Evolutionary conservation across 331 rosid species (phyloP).

Genomic region (Malus hybrid): DNA sequence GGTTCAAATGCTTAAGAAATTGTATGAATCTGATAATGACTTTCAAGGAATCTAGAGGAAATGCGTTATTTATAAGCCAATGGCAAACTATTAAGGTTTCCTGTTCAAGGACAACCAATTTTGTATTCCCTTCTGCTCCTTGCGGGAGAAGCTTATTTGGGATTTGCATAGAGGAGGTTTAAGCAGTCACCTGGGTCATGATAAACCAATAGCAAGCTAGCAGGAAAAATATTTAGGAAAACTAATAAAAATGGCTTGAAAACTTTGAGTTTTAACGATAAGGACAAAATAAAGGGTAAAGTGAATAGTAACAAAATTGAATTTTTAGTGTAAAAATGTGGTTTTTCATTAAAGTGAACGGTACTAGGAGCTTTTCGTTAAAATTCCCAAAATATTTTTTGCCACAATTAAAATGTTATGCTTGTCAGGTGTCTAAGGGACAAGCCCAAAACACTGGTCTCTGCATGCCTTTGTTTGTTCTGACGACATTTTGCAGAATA

Average conservation of each 20-base stretch:
- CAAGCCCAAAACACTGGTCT: neutral
- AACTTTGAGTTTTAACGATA: no score
- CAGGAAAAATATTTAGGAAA: neutral
- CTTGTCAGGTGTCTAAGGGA: neutral
- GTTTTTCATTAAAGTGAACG: no score
- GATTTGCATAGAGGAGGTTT: neutral
- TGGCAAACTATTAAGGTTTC: neutral
- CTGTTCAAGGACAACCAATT: neutral
- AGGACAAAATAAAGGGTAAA: no score
- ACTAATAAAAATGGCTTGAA: no score
- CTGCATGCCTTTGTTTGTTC: neutral
- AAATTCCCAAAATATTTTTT: neutral
- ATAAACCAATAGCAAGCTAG: neutral
- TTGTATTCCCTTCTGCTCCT: neutral
- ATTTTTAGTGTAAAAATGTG: no score
- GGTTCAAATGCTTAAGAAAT: neutral
- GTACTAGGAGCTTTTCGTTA: no score
- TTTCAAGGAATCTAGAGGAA: neutral
- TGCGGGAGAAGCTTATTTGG: neutral
- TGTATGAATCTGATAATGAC: neutral
- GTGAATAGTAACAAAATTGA: no score
- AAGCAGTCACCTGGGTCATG: neutral
- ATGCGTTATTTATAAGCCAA: neutral
- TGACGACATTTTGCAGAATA: neutral
- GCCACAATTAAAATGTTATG: neutral